phyloP scores from a whole-genome alignment of 345 rosid species.

The Schrenkiella parvula region DNA sequence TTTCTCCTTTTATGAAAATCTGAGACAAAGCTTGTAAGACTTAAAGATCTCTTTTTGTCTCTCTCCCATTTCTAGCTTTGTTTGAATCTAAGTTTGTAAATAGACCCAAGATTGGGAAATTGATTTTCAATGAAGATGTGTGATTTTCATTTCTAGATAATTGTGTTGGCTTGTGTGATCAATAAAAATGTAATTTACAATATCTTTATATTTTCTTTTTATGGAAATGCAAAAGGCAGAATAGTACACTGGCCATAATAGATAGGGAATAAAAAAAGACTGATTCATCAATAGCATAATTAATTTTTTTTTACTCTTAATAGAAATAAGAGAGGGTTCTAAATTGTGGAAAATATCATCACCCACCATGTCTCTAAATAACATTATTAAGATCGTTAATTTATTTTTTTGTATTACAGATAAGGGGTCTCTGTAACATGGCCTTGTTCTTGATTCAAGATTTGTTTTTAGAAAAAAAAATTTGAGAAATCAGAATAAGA shows the following conservation, averaged over 20 bases:
- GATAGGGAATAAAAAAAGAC: no score
- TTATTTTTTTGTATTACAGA: no score
- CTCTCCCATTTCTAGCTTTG: not conserved
- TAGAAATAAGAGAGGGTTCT: no score
- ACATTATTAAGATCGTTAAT: no score
- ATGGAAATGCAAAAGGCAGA: not conserved
- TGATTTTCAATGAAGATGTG: not conserved
- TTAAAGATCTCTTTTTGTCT: not conserved
- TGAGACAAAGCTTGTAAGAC: not conserved
- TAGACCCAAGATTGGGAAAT: slow-evolving; percentile 5
- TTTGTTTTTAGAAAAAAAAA: not conserved
- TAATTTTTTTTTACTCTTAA: no score
- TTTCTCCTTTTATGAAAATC: not conserved
- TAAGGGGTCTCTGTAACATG: slow-evolving; percentile 16
- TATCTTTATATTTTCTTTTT: not conserved
- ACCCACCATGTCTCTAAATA: no score
- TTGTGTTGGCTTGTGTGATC: slow-evolving; percentile 6
- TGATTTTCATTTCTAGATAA: not conserved
- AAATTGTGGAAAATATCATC: no score
- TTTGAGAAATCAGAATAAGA: not conserved
- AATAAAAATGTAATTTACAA: not conserved
- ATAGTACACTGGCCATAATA: no score
- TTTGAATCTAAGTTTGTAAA: slow-evolving; percentile 20
- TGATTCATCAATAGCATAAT: no score
- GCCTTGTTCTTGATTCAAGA: not conserved